phyloP scores from a whole-genome alignment of 108 stramenopile genomes.

The Asterionellopsis glacialis region DNA sequence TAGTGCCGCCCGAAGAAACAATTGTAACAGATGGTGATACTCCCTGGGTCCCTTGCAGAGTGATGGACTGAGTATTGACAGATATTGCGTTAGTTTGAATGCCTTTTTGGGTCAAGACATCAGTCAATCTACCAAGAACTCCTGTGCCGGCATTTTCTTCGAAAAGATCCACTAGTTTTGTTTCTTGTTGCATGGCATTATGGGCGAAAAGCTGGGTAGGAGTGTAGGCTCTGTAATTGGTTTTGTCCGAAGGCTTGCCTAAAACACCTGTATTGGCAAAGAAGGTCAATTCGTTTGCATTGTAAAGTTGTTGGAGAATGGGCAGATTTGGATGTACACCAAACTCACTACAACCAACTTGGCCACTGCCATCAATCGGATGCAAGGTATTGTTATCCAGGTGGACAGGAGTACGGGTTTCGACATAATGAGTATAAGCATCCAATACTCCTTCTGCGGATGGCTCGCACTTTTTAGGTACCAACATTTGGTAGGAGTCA shows the following conservation, averaged over 20 bases:
- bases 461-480: not conserved
- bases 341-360: slow-evolving; percentile 30
- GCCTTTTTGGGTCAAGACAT: slow-evolving; percentile 12
- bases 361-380: slow-evolving; percentile 12
- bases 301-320: slow-evolving; percentile 24
- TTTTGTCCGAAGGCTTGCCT: slow-evolving; percentile 14
- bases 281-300: slow-evolving; percentile 29
- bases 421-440: no score
- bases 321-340: slow-evolving; percentile 30
- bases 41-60: not conserved
- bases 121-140: slow-evolving; percentile 26
- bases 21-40: not conserved
- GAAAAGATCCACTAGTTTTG: slow-evolving; percentile 19
- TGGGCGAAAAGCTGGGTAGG: slow-evolving; percentile 24
- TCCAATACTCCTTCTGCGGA: no score
- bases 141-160: slow-evolving; percentile 21
- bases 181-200: slow-evolving; percentile 23
- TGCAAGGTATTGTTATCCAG: no score
- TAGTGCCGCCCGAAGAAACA: no score
- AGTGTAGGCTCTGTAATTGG: slow-evolving; percentile 8
- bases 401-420: no score
- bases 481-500: slow-evolving; percentile 38
- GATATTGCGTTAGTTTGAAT: not conserved
- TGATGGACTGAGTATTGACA: not conserved
- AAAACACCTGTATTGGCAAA: slow-evolving; percentile 42